Evolutionary conservation across 2,329 filamentous ascomycete species (phyloP).

Genomic region (Colletotrichum plurivorum): DNA sequence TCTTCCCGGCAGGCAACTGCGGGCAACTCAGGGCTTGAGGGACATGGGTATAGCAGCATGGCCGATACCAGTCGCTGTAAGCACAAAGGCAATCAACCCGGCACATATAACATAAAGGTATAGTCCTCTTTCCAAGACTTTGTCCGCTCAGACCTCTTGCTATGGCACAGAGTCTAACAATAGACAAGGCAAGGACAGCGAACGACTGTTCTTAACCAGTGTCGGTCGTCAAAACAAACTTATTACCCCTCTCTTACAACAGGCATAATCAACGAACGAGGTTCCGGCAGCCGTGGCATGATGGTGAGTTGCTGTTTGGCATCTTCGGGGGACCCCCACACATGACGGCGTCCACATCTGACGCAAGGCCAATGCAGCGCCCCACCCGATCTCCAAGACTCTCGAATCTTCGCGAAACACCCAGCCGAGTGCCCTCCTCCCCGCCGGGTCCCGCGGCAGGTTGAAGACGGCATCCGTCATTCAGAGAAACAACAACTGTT

Average conservation of each 20-base stretch:
- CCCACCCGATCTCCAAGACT: constrained; percentile 20
- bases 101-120: too few species aligned
- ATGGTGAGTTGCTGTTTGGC: background rate
- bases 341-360: background rate
- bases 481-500: too few species aligned
- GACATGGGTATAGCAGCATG: background rate
- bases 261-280: background rate
- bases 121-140: too few species aligned
- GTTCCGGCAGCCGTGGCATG: background rate
- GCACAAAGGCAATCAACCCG: too few species aligned
- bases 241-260: constrained; percentile 14
- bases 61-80: too few species aligned
- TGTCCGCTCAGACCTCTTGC: too few species aligned
- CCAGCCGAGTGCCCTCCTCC: background rate
- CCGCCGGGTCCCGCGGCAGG: background rate
- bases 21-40: background rate
- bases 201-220: background rate
- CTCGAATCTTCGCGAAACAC: constrained; percentile 36
- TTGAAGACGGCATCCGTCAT: background rate
- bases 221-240: constrained; percentile 34
- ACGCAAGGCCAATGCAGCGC: constrained; percentile 5
- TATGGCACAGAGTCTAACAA: too few species aligned
- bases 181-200: background rate
- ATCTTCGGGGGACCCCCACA: constrained; percentile 8
- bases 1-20: background rate